These are phyloP conservation scores for Pleurotus platypus DNA, from an alignment of 768 basidiomycete species.

Conservation along the genomic window DNA sequence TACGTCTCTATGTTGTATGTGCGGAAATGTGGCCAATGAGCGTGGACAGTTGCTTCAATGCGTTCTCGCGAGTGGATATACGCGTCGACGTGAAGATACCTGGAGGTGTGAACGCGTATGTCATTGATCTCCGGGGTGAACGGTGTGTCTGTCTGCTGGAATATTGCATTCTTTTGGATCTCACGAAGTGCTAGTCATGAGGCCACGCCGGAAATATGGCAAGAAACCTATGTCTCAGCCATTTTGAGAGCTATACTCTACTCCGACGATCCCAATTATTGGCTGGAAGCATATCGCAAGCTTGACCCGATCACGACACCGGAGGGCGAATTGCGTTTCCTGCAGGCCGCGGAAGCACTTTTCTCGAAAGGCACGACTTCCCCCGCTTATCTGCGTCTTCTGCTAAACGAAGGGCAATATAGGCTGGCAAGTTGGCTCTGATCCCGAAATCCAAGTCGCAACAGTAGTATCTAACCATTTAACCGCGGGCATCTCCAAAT, in stretches of 20 bases:
- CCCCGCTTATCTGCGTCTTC: neutral
- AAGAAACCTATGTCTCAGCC: constrained; percentile 95
- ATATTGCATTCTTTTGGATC: neutral
- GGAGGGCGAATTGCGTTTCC: constrained; percentile 86
- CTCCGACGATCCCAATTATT: constrained; percentile 91
- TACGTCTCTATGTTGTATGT: constrained; percentile 29
- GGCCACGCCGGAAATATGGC: constrained; percentile 91
- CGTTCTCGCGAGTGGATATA: constrained; percentile 94
- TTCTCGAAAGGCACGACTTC: constrained; percentile 72
- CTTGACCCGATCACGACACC: constrained; percentile 89
- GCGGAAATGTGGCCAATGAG: neutral
- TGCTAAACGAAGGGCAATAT: neutral
- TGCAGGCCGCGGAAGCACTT: constrained; percentile 84
- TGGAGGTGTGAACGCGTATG: constrained; percentile 92
- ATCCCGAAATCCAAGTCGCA: constrained; percentile 98
- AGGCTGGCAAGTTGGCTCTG: constrained; percentile 98
- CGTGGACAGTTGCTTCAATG: constrained; percentile 83
- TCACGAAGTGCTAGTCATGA: constrained; percentile 59
- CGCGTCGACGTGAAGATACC: constrained; percentile 98
- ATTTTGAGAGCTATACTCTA: constrained; percentile 89
- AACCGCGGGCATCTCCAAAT: constrained; percentile 92
- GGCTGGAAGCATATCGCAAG: constrained; percentile 91
- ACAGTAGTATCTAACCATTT: constrained; percentile 96
- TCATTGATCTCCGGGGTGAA: constrained; percentile 91
- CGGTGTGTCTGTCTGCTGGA: constrained; percentile 47